Evolutionary conservation across 805 yeast species (phyloP).

Genomic region (Kodamaea lidongshanica): DNA sequence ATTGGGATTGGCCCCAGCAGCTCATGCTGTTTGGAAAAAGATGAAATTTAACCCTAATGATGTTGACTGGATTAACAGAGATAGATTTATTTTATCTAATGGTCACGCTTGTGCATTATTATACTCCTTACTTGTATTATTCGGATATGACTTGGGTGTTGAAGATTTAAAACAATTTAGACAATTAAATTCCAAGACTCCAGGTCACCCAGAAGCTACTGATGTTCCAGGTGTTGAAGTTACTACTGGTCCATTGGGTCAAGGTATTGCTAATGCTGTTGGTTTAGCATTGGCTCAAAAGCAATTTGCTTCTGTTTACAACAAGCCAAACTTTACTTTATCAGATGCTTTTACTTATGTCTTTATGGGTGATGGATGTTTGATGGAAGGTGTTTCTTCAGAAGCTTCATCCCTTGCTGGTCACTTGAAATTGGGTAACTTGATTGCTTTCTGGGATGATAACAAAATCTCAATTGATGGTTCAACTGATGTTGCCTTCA

Average conservation of each 20-base stretch:
- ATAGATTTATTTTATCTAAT: slow-evolving; percentile 89
- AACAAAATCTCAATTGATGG: slow-evolving; percentile 97
- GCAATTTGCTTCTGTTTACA: slow-evolving; percentile 86
- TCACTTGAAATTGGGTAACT: slow-evolving; percentile 86
- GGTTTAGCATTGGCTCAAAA: slow-evolving; percentile 95
- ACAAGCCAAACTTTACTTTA: slow-evolving; percentile 73
- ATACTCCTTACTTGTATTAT: slow-evolving; percentile 78
- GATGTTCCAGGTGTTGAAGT: slow-evolving; percentile 92
- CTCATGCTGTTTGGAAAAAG: slow-evolving; percentile 77
- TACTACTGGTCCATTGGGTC: slow-evolving; percentile 98
- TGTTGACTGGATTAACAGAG: slow-evolving; percentile 92
- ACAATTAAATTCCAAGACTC: slow-evolving; percentile 84
- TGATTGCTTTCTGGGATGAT: slow-evolving; percentile 94
- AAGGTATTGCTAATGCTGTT: slow-evolving; percentile 93
- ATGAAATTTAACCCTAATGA: slow-evolving; percentile 85
- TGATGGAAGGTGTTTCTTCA: slow-evolving; percentile 95
- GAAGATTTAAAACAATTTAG: slow-evolving; percentile 89
- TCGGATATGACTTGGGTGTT: slow-evolving; percentile 72
- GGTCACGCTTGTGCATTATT: slow-evolving; percentile 94
- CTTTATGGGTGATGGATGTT: slow-evolving; percentile 95
- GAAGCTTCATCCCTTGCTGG: slow-evolving; percentile 96
- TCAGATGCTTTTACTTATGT: slow-evolving; percentile 72
- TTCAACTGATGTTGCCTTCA: slow-evolving; percentile 79
- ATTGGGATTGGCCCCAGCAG: slow-evolving; percentile 94
- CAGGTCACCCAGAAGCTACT: slow-evolving; percentile 90